Base-by-base conservation (phyloP, 768 basidiomycete genomes). In the Phlegmacium glaucopus region DNA sequence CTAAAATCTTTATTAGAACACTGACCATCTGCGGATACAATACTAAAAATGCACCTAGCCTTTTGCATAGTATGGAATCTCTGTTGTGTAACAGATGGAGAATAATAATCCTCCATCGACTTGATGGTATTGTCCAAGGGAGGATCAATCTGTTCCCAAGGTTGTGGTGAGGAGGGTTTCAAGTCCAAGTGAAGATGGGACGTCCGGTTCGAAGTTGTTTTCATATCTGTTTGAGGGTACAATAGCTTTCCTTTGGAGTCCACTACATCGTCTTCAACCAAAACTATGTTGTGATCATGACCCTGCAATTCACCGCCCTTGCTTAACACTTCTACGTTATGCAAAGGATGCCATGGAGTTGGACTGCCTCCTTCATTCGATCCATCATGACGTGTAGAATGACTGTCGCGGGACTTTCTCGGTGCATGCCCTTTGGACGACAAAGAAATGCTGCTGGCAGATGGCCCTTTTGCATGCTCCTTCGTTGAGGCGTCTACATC, bases 131-230 rank as follows among this genome's bases (percentile, higher is more conserved):
- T 72, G 17, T 68, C 68, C 29, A 68, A 58, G 4, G 79, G 77
- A 10, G 78, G 78, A 35, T 74, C 71, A 17, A 78, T 61, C 39
- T 75, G 67, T 35, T 87, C 85, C 87, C 87, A 89, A 12, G 79
- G 80, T 52, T 79, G 80, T 36, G 85, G 80, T 26, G 82, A 77
- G 15, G 76, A 67, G 13, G 72, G 61, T 51, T 75, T 75, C 44
- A 77, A 62, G 57, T 78, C 71, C 52, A 80, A 64, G 39, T 71
- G 72, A 43, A 83, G 69, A 62, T 77, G 75, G 29, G 75, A 71
- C 32, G 64, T 58, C 44, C 69, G 65, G 32, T 67, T 48, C 22
- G 67, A 66, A 35, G 57, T 50, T 49, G 49, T 63, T 63, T 69
- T 51, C 32, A 34, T n/a, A 11, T 34, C 32, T n/a, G n/a, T n/a